phyloP scores from a whole-genome alignment of 768 basidiomycete species.

The Nidularia pulvinata region DNA sequence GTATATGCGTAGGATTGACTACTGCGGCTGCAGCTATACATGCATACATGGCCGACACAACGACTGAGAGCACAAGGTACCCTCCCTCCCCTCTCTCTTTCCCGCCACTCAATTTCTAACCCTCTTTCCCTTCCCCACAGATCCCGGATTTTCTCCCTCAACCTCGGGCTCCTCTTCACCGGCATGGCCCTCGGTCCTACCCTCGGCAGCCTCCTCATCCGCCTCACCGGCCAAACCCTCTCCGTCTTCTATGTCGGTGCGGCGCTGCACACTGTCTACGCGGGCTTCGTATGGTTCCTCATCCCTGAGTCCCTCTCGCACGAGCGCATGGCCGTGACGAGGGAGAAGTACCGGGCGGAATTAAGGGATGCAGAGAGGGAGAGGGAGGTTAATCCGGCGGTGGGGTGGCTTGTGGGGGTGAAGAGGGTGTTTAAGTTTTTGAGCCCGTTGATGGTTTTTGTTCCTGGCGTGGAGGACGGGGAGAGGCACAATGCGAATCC shows the following conservation, averaged over 20 bases:
- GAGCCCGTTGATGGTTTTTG: constrained; percentile 67
- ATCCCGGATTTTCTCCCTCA: constrained; percentile 64
- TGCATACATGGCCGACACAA: constrained; percentile 73
- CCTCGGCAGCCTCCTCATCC: constrained; percentile 67
- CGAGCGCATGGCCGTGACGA: constrained; percentile 41
- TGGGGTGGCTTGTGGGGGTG: constrained; percentile 31
- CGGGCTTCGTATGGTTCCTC: constrained; percentile 50
- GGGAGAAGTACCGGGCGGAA: constrained; percentile 30
- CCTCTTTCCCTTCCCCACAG: constrained; percentile 24
- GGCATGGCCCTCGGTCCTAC: constrained; percentile 83
- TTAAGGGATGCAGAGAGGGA: constrained; percentile 13
- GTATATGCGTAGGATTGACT: constrained; percentile 40
- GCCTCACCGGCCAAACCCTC: constrained; percentile 47
- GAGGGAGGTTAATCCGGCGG: constrained; percentile 9
- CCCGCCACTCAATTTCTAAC: constrained; percentile 4
- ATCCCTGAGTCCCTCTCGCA: constrained; percentile 79
- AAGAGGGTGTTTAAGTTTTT: constrained; percentile 61
- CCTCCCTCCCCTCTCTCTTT: not conserved
- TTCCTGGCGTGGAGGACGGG: constrained; percentile 34
- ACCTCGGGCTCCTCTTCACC: constrained; percentile 64
- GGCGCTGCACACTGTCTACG: constrained; percentile 46
- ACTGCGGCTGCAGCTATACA: constrained; percentile 51
- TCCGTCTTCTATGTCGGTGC: constrained; percentile 74
- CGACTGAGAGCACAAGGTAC: constrained; percentile 53
- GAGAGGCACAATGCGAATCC: constrained; percentile 21